These are phyloP conservation scores for Candida gorgasii DNA, from an alignment of 805 yeast species.

Conservation along the genomic window DNA sequence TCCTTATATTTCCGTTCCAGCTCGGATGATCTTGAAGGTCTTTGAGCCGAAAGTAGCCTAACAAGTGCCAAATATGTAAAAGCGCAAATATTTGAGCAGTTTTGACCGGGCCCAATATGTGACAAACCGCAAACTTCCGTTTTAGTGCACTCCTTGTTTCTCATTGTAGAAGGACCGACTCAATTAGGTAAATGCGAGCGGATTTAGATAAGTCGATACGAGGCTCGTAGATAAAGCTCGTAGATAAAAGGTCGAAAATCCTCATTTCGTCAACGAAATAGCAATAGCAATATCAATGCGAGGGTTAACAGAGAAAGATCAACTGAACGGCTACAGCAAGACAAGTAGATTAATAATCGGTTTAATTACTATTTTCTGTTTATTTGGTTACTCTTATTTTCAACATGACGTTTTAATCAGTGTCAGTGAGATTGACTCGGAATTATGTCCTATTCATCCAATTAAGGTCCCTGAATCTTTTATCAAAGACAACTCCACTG, in stretches of 20 bases:
- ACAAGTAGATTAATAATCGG: neutral
- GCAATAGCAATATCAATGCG: too few relatives aligned
- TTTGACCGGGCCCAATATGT: too few relatives aligned
- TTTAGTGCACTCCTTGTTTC: too few relatives aligned
- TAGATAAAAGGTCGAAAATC: neutral
- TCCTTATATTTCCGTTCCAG: too few relatives aligned
- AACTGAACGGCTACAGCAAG: too few relatives aligned
- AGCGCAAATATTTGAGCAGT: too few relatives aligned
- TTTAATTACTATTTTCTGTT: neutral
- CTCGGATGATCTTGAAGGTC: too few relatives aligned
- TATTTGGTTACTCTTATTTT: neutral
- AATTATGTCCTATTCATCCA: slow-evolving; percentile 26
- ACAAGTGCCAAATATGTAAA: too few relatives aligned
- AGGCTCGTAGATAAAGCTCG: neutral
- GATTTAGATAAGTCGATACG: neutral
- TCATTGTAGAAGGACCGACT: too few relatives aligned
- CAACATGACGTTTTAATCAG: neutral
- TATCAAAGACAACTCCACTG: slow-evolving; percentile 32
- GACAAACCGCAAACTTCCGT: too few relatives aligned
- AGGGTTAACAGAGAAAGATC: neutral
- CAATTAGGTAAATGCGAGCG: neutral
- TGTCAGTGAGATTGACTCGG: neutral
- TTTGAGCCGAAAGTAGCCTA: too few relatives aligned
- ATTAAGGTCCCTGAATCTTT: slow-evolving; percentile 28
- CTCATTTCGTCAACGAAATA: neutral